These are phyloP conservation scores for Asterella californica DNA, from an alignment of 225 moss, liverwort and hornwort species.

Conservation along the genomic window DNA sequence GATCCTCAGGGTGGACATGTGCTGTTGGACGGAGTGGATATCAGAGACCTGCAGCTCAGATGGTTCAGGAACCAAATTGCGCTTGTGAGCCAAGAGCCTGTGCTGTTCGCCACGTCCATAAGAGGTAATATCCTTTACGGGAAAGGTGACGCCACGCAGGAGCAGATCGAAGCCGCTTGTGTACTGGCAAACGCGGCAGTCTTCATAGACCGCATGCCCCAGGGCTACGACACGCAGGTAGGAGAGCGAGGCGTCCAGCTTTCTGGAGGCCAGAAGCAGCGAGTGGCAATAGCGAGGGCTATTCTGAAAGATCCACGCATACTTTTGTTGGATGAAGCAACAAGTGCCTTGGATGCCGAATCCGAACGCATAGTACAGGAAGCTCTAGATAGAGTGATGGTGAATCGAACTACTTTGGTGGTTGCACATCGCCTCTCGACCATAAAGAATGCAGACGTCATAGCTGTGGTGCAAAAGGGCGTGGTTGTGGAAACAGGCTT, in stretches of 20 bases:
- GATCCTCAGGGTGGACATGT: conserved; percentile 55
- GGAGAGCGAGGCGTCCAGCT: too few species aligned
- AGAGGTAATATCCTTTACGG: conserved; percentile 56
- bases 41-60: conserved; percentile 43
- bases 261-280: too few species aligned
- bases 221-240: too few species aligned
- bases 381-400: too few species aligned
- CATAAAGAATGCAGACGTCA: conserved; percentile 49
- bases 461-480: conserved; percentile 78
- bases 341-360: too few species aligned
- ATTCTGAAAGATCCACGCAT: too few species aligned
- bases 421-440: too few species aligned
- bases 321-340: too few species aligned
- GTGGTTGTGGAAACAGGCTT: conserved; percentile 74
- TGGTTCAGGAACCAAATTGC: conserved; percentile 67
- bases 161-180: conserved; percentile 49
- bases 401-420: too few species aligned
- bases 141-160: conserved; percentile 49
- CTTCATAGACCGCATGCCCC: conserved; percentile 20
- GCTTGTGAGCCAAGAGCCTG: conserved; percentile 59
- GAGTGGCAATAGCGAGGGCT: too few species aligned
- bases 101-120: conserved; percentile 48
- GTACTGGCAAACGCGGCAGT: conserved; percentile 40
- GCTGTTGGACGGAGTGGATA: conserved; percentile 54
- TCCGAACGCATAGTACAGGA: too few species aligned